Evolutionary conservation across 2,329 filamentous ascomycete genomes (phyloP).

Genomic region (Fusarium chlamydosporum): DNA sequence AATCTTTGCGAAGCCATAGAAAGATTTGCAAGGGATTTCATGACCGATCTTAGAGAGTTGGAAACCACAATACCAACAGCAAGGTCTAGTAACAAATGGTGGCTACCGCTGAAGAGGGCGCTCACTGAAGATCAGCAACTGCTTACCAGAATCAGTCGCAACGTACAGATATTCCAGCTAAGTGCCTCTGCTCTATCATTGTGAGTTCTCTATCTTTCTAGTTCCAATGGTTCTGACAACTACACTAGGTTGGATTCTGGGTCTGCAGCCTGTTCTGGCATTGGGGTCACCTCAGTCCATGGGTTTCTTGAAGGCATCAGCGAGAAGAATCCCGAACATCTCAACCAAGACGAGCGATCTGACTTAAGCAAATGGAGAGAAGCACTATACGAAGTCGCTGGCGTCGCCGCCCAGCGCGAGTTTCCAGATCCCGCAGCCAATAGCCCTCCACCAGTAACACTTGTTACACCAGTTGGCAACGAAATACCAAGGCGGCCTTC

Average conservation of each 20-base stretch:
- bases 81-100: background rate
- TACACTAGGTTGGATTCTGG: background rate
- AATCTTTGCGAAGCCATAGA: constrained; percentile 19
- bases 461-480: background rate
- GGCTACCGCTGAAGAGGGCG: background rate
- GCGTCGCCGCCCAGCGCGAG: constrained; percentile 5
- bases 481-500: background rate
- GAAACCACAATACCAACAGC: constrained; percentile 1
- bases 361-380: constrained; percentile 12
- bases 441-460: background rate
- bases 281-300: background rate
- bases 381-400: constrained; percentile 17
- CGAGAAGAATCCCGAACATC: constrained; percentile 7
- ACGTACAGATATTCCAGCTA: constrained; percentile 25
- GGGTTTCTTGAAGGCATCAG: constrained; percentile 19
- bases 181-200: constrained; percentile 9
- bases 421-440: background rate
- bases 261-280: background rate
- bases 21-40: constrained; percentile 11
- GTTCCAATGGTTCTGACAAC: background rate
- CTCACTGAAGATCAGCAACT: constrained; percentile 17
- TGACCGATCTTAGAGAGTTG: constrained; percentile 2
- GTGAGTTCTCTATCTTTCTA: background rate
- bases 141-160: constrained; percentile 18
- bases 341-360: background rate